phyloP scores from a whole-genome alignment of 2,329 filamentous ascomycete species.

The Colletotrichum costaricense region DNA sequence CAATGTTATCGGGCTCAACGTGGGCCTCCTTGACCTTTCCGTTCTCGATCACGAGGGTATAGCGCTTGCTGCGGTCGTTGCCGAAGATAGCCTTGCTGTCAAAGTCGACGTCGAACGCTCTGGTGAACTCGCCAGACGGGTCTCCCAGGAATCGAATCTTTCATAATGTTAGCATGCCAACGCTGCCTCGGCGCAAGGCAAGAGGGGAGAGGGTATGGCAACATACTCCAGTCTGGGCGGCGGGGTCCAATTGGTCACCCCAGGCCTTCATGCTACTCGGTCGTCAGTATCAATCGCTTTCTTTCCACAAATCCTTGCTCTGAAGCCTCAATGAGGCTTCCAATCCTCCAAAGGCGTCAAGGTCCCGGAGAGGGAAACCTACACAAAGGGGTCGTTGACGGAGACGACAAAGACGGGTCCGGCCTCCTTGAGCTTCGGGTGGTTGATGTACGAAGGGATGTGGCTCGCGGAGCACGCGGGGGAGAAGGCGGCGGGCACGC shows the following conservation, averaged over 20 bases:
- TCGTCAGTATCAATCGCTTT: constrained; percentile 26
- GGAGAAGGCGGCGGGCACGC: constrained; percentile 83
- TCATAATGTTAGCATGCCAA: constrained; percentile 2
- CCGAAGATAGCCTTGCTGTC: constrained; percentile 85
- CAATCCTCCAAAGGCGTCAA: no score
- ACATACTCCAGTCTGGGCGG: constrained; percentile 79
- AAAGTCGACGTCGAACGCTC: constrained; percentile 85
- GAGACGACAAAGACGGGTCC: constrained; percentile 90
- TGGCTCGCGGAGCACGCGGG: constrained; percentile 72
- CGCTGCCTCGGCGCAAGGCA: neutral
- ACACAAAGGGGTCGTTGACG: constrained; percentile 97
- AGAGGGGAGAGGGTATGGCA: neutral
- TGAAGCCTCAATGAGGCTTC: neutral
- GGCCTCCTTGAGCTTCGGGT: constrained; percentile 80
- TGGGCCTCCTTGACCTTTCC: constrained; percentile 86
- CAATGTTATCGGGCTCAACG: constrained; percentile 90
- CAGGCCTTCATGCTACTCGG: constrained; percentile 87
- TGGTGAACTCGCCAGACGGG: constrained; percentile 82
- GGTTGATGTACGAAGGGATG: constrained; percentile 87
- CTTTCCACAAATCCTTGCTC: neutral
- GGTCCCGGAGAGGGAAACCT: constrained; percentile 49
- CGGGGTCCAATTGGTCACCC: constrained; percentile 81
- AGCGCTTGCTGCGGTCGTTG: constrained; percentile 85
- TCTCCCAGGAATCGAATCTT: constrained; percentile 92
- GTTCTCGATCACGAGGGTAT: constrained; percentile 84